A percentile compares a stretch with the other conserved stretches of the same genome.
phyloP scores from a whole-genome alignment of 768 basidiomycete species.

The Tulasnella sp. region DNA sequence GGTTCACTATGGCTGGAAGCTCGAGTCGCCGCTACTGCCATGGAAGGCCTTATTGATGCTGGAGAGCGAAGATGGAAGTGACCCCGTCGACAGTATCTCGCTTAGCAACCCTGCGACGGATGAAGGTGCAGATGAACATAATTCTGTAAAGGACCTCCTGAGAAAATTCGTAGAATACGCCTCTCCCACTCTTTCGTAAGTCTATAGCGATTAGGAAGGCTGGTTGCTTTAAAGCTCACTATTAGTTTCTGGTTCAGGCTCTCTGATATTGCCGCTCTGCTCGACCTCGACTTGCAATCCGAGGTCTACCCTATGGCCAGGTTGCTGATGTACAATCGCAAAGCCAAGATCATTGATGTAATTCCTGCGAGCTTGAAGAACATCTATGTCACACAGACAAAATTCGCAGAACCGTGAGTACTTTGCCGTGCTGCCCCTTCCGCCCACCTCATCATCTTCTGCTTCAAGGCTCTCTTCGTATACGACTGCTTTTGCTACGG shows the following conservation, averaged over 20 bases:
- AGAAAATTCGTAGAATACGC: constrained; percentile 75
- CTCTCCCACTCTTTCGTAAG: constrained; percentile 76
- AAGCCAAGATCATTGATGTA: constrained; percentile 86
- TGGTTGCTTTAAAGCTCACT: not conserved
- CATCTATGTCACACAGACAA: constrained; percentile 73
- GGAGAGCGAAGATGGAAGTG: constrained; percentile 57
- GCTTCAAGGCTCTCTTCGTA: constrained; percentile 57
- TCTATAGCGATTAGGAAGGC: constrained; percentile 34
- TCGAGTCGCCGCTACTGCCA: constrained; percentile 69
- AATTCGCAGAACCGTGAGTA: constrained; percentile 65
- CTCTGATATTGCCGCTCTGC: constrained; percentile 73
- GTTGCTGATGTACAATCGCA: constrained; percentile 87
- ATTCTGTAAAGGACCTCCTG: constrained; percentile 63
- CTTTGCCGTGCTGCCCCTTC: not conserved
- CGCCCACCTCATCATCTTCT: constrained; percentile 36
- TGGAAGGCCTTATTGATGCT: constrained; percentile 91
- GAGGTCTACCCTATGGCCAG: constrained; percentile 90
- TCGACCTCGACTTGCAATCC: constrained; percentile 81
- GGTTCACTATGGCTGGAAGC: constrained; percentile 69
- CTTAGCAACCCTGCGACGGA: constrained; percentile 45
- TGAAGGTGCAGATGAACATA: constrained; percentile 62
- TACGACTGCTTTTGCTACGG: constrained; percentile 60
- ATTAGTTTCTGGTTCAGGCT: constrained; percentile 50
- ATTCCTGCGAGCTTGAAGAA: constrained; percentile 80
- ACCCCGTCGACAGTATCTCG: constrained; percentile 62